A percentile compares a stretch with the other conserved stretches of the same genome.
phyloP scores from a whole-genome alignment of 495 filamentous ascomycete species.

The Penicillium cataractarum region DNA sequence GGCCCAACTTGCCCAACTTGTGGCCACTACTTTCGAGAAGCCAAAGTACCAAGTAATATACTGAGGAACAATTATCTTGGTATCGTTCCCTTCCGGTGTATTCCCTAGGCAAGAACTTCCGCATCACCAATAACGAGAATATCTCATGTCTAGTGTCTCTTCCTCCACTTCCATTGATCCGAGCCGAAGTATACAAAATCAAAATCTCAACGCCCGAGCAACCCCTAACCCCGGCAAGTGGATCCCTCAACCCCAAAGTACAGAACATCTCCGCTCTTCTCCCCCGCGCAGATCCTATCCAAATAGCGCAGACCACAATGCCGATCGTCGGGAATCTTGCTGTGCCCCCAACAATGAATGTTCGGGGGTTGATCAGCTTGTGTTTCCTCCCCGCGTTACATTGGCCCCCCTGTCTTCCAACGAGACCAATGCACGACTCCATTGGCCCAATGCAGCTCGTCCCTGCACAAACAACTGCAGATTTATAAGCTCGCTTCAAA shows the following conservation, averaged over 20 bases:
- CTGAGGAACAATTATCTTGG: too few species aligned
- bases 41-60: too few species aligned
- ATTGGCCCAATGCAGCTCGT: neutral
- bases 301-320: neutral
- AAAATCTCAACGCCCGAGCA: neutral
- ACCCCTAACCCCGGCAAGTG: neutral
- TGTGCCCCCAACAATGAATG: neutral
- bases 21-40: too few species aligned
- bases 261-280: neutral
- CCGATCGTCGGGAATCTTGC: neutral
- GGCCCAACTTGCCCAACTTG: too few species aligned
- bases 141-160: neutral
- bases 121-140: neutral
- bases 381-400: neutral
- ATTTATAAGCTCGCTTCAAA: conserved; percentile 23
- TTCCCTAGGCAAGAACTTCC: too few species aligned
- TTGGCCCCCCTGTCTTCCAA: neutral
- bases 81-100: too few species aligned
- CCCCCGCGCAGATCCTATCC: neutral
- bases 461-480: conserved; percentile 2
- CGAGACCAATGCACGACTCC: neutral
- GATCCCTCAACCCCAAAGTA: neutral
- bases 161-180: neutral
- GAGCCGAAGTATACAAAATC: neutral
- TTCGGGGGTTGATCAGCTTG: neutral